Evolutionary conservation across 129 eudicot species (phyloP), one percentile per base, ranked within the genome.

Genomic region (Pulicaria dysenterica): DNA sequence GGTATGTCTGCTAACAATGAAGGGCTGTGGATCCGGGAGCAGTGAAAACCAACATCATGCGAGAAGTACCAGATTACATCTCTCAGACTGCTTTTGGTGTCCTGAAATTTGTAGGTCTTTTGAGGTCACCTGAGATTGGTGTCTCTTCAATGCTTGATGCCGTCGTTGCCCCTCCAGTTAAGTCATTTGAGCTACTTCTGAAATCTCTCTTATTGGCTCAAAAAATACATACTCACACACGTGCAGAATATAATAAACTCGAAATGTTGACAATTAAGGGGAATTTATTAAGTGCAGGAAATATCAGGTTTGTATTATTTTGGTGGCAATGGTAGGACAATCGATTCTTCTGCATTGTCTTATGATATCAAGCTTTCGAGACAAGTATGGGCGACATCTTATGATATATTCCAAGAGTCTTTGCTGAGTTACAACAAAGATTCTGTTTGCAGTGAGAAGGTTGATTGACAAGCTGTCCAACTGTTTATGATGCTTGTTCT

Each of bases 1-100:
- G 12, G 15, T 36, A 45, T 41, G 67, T 74, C 10, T 16, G 17
- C 10, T 8, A 64, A 42, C 67, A 57, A 68, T 79, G 43, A 70
- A 90, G 98, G 71, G 95, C 88, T 45, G 98, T 58, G 65, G 96
- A 92, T 70, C 98, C 98, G 37, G 96, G 98, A 76, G 81, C 77
- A 4, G 96, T 87, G 78, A 76, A 85, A 83, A 93, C 98, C 48
- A 81, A 89, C 43, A 87, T 93, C 60, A 89, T 93, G 98, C 82
- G 87, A 71, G 98, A 90, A 80, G 62, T 90, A 61, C 98, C 98
- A 12, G 58, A 72, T 34, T 70, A 58, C 62, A 69, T 93, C 59
- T 73, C 89, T 6, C 59, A 73, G 45, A 44, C 76, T 48, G 96
- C 98, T 12, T 81, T 55, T 76, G 17, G 64, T 34, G 75, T 43